Evolutionary conservation across 106 monocot species (phyloP), one percentile per base, ranked within the genome.

Genomic region (Posidonia australis): DNA sequence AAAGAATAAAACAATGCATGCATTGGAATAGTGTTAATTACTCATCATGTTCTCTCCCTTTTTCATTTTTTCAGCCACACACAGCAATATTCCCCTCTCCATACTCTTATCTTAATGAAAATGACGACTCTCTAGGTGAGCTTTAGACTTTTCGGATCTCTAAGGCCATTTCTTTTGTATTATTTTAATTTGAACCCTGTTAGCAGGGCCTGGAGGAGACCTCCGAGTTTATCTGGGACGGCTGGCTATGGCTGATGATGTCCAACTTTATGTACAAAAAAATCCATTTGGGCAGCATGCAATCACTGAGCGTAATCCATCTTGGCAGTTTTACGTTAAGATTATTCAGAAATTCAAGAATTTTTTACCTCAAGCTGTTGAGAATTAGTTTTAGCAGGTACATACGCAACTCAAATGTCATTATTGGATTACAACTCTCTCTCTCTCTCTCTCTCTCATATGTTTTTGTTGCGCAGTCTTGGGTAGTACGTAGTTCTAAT

Each of bases 11-110:
- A 20, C 16, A 36, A 28, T 14, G n/a, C 16, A 65, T 67, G 22
- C 27, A 18, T 58, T 23, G 36, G 30, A 10, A 0, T 46, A 55
- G n/a, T n/a, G 5, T 31, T 45, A 18, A 29, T 21, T 58, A 24
- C 16, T 68, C 10, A 54, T 52, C 62, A 22, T 42, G n/a, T n/a
- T n/a, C 1, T 62, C 68, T 22, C 20, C 18, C 14, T 19, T 62
- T 51, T 55, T 67, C 29, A 12, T 19, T 58, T 51, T 55, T 67
- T 5, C 55, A 96, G 94, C 76, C 76, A 18, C 31, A 84, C 47
- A 90, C 90, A 58, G 94, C 80, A 20, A 96, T 96, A 64, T 96
- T 90, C 58, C 94, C 94, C 10, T 21, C 21, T 14, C 81, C 90
- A 6, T 96, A 87, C 70, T 60, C 44, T 24, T 82, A 58, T 51